Base-by-base conservation (phyloP, 495 filamentous ascomycete genomes). In the Penicillium canescens region DNA sequence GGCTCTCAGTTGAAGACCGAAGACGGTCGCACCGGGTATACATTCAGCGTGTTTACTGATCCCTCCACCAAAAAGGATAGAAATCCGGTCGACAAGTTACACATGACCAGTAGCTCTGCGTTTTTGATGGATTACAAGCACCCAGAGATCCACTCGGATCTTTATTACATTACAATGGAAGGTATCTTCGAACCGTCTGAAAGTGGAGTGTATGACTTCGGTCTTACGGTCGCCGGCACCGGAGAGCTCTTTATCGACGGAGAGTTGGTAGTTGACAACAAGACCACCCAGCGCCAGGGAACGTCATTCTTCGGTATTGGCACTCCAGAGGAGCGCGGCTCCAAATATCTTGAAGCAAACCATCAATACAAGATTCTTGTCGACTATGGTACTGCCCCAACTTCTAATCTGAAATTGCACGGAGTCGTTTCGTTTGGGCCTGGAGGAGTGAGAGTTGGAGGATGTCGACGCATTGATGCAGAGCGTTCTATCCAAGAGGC, bases 401-500 rank as follows among this genome's bases (percentile, higher is more conserved):
- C 84, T 8, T 77, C 73, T 23, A 82, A 78, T 23, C 64, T 86
- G 12, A 66, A 76, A 14, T 58, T 70, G 3, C 75, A 65, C 20
- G 74, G 66, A 14, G 71, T 75, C n/a, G 71, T 78, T 2, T 56
- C 71, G 26, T 79, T 85, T 55, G 79, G 79, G 14, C 78, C 76
- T 52, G 90, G 89, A 50, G 89, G 88, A 6, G 86, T 87, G 60
- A 78, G 89, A 6, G 85, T 94, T 42, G 87, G 89, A 5, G 88
- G 82, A 54, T 86, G 84, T 56, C 80, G 83, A 59, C 78, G 82
- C 52, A 80, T 88, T 48, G 72, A 79, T 40, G 69, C 77, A 48
- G 67, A 84, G 35, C 82, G 87, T 50, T 82, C 84, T 23, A 79
- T 89, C 23, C 64, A 69, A 8, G 75, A 84, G 41, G 88, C 88